Evolutionary conservation across 2,329 filamentous ascomycete genomes (phyloP), one percentile per base, ranked within the genome.

Genomic region (Colletotrichum sp.): DNA sequence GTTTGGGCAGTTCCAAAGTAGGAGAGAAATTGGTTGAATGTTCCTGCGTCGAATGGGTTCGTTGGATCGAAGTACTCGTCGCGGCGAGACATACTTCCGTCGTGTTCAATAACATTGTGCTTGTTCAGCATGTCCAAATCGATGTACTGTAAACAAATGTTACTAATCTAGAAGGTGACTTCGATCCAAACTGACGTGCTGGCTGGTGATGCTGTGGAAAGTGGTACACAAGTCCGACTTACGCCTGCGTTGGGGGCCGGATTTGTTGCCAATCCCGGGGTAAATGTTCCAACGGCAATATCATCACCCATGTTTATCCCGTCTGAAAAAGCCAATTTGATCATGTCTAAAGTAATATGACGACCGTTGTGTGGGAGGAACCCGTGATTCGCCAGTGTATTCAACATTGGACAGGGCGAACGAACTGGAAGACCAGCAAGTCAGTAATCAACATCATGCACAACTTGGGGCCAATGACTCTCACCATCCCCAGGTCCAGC

Each of bases 51-150:
- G 81, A 91, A 90, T 69, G 84, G 70, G 76, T 88, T 84, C 76
- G 87, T 87, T 77, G 87, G 86, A 24, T 88, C 88, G 68, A 88
- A 84, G 82, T 80, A 87, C n/a, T 84, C 85, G 70, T 90, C 88
- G 3, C 81, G 77, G 21, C 87, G 87, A 47, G 82, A 84, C 27
- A 87, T 67, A 70, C 86, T 87, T 6, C 83, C 87, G 66, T 89
- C 87, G 66, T 88, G 87, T 69, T 89, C 87, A 9, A 89, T 79
- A 13, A 89, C 77, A 68, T 87, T 85, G 79, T 88, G 87, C 2
- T 80, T 79, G 55, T 84, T 85, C 7, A 89, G 83, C 27, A 87
- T 79, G 63, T 88, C 82, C 33, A 76, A 31, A 16, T 71, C 43
- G 6, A 68, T 72, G 6, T 33, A 70, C 70, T 73, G 13, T 8